Evolutionary conservation across 1,284 basidiomycete genomes (phyloP), one percentile per base, ranked within the genome.

Genomic region (Rhodotorula sp.): DNA sequence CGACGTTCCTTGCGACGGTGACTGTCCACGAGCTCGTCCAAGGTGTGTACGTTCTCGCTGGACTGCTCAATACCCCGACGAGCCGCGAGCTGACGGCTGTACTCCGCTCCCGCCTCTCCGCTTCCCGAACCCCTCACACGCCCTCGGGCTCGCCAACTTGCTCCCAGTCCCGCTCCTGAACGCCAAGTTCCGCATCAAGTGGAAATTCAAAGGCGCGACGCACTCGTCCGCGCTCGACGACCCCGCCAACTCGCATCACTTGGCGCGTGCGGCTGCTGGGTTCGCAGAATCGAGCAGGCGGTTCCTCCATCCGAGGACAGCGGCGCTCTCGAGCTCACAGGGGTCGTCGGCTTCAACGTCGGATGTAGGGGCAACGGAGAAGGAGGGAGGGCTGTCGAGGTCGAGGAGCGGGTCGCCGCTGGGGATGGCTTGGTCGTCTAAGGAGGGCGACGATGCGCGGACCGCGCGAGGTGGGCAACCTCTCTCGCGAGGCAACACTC

Each of bases 191-290:
- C 57, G 71, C 44, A 51, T 67, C 40, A 72, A 74, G 52, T 74
- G 73, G 73, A 66, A 70, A 22, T 72, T 68, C 70, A 74, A 74
- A 31, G 65, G 62, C 40, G 65, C 73, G 2, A 74, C 70, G 18
- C 59, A 40, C 34, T 10, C 47, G 22, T 24, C 53, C 31, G 54
- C 28, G 10, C 54, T 37, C 47, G 58, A 50, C 40, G 40, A 44
- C 40, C 40, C 40, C 40, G 40, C 40, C 40, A 44, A 44, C 40
- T 44, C 40, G 40, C 40, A 44, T 44, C 40, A 44, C 40, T 44
- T 13, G 40, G 40, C 40, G 40, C 40, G 40, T 44, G 8, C 26
- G 24, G 24, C n/a, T 50, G 37, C 30, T 15, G 47, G 30, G 31
- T 31, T n/a, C 48, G 50, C n/a, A 37, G 50, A 16, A 15, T 34